phyloP scores from a whole-genome alignment of 805 yeast species.

The Kazachstania martiniae region DNA sequence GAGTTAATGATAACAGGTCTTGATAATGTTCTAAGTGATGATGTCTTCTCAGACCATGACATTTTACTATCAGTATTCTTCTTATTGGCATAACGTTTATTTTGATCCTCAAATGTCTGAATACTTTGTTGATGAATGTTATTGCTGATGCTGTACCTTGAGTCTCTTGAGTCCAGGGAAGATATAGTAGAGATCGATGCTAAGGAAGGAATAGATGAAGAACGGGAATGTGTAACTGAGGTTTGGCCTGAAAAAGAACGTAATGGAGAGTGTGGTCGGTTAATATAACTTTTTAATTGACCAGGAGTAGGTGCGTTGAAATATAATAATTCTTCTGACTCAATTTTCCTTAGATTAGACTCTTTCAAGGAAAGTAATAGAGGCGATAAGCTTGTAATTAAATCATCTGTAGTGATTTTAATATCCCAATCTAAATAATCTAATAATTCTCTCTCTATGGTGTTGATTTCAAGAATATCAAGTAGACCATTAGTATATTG shows the following conservation, averaged over 20 bases:
- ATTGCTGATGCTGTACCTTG: background rate
- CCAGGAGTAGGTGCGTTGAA: conserved; percentile 16
- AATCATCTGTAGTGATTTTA: conserved; percentile 57
- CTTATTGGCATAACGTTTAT: no score
- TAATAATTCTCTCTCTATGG: conserved; percentile 82
- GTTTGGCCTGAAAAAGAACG: no score
- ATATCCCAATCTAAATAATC: conserved; percentile 80
- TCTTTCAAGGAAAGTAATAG: no score
- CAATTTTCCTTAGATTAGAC: conserved; percentile 15
- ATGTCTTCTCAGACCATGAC: no score
- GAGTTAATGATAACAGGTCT: no score
- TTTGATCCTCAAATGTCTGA: no score
- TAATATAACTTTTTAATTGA: conserved; percentile 8
- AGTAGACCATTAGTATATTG: conserved; percentile 82
- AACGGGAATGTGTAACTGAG: background rate
- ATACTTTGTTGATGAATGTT: no score
- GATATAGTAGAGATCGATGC: background rate
- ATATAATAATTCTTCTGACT: conserved; percentile 12
- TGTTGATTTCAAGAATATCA: conserved; percentile 67
- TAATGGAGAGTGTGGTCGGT: conserved; percentile 4
- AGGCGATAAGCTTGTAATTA: conserved; percentile 57
- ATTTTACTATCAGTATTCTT: no score
- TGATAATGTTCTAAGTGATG: no score
- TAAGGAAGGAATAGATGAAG: background rate
- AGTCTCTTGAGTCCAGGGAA: background rate